phyloP scores from a whole-genome alignment of 1,284 basidiomycete genomes.

The Trichosporon ovoides region DNA sequence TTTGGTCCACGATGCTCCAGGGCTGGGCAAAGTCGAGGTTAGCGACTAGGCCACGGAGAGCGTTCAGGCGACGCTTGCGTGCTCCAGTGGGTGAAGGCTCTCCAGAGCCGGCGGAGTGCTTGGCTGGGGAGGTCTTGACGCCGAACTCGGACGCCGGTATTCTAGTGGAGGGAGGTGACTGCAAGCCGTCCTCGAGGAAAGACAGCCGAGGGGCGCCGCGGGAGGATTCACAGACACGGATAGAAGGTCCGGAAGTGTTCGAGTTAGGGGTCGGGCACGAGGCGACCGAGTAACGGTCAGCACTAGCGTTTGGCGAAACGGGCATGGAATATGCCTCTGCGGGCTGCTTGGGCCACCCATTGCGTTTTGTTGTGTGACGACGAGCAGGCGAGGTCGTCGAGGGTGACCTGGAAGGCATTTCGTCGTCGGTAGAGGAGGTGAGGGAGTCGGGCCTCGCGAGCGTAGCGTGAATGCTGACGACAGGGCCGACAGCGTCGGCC shows the following conservation, averaged over 20 bases:
- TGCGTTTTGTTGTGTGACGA: neutral
- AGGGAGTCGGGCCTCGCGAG: neutral
- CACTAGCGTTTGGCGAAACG: neutral
- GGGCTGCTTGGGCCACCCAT: neutral
- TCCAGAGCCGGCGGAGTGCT: slow-evolving; percentile 6
- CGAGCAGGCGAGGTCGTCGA: neutral
- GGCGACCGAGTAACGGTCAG: neutral
- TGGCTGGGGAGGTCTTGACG: neutral
- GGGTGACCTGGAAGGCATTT: neutral
- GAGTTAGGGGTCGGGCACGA: slow-evolving; percentile 2
- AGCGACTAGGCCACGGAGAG: slow-evolving; percentile 36
- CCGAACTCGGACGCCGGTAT: neutral
- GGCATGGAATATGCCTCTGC: neutral
- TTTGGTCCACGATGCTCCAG: slow-evolving; percentile 28
- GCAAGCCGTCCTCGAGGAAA: slow-evolving; percentile 3
- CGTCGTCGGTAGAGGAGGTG: neutral
- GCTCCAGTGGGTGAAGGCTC: slow-evolving; percentile 2
- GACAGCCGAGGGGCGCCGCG: slow-evolving; percentile 14
- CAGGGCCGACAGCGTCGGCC: neutral
- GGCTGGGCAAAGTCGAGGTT: slow-evolving; percentile 43
- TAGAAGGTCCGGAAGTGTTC: slow-evolving; percentile 10
- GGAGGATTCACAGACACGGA: slow-evolving; percentile 11
- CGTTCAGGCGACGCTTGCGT: slow-evolving; percentile 32
- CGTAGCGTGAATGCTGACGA: neutral
- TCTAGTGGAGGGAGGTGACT: slow-evolving; percentile 6